Conservation (phyloP, 1,139 yeast species). For the Magnusiomyces suaveolens region DNA sequence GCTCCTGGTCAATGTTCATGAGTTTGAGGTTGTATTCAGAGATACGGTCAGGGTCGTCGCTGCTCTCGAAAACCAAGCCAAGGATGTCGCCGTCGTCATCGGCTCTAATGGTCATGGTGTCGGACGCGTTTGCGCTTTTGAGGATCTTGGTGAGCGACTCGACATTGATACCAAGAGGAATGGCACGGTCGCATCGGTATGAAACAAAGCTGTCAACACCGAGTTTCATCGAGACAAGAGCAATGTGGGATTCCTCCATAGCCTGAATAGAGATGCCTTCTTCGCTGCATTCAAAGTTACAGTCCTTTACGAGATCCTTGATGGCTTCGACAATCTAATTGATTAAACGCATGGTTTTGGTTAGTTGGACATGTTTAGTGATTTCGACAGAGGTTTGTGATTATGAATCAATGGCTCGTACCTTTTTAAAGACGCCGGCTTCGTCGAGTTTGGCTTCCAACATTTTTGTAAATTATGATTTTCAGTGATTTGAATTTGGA, state of each 20-base stretch:
- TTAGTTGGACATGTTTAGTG: not conserved
- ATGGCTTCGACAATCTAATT: slow-evolving; percentile 69
- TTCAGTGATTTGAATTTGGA: not conserved
- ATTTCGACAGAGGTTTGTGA: not conserved
- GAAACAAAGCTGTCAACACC: slow-evolving; percentile 87
- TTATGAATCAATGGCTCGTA: slow-evolving; percentile 16
- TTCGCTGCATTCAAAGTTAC: slow-evolving; percentile 94
- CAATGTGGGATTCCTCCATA: slow-evolving; percentile 93
- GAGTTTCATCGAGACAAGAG: slow-evolving; percentile 77
- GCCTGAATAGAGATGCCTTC: slow-evolving; percentile 95
- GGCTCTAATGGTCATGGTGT: slow-evolving; percentile 78
- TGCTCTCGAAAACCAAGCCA: slow-evolving; percentile 76
- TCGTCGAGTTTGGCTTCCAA: slow-evolving; percentile 95
- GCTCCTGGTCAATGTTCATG: slow-evolving; percentile 95
- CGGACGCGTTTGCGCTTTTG: slow-evolving; percentile 86
- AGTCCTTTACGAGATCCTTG: slow-evolving; percentile 85
- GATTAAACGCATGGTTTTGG: not conserved
- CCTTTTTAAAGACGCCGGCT: slow-evolving; percentile 81
- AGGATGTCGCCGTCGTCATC: slow-evolving; percentile 85
- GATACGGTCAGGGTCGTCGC: slow-evolving; percentile 72
- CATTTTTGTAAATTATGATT: slow-evolving; percentile 37
- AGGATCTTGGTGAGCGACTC: slow-evolving; percentile 78
- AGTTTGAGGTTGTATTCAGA: slow-evolving; percentile 86
- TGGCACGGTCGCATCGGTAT: slow-evolving; percentile 91
- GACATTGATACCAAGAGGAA: slow-evolving; percentile 86